Evolutionary conservation across 2,329 filamentous ascomycete genomes (phyloP).

Genomic region (Blastomyces parvus): DNA sequence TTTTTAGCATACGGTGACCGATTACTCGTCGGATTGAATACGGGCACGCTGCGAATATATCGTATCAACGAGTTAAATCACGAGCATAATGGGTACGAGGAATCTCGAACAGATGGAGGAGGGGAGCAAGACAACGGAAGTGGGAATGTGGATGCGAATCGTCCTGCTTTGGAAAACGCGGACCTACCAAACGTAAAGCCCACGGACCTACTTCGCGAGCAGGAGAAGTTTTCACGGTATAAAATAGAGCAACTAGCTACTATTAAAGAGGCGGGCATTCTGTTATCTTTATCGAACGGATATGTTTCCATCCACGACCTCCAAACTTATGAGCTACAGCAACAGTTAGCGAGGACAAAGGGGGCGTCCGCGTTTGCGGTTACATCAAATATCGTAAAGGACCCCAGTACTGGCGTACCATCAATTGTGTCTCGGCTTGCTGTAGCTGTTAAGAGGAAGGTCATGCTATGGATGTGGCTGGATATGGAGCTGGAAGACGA

Average conservation of each 20-base stretch:
- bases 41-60: slow-evolving; percentile 80
- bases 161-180: slow-evolving; percentile 14
- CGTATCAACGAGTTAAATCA: slow-evolving; percentile 62
- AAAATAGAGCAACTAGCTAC: slow-evolving; percentile 89
- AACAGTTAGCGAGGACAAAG: slow-evolving; percentile 71
- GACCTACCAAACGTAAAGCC: slow-evolving; percentile 39
- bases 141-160: neutral
- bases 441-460: slow-evolving; percentile 82
- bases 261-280: slow-evolving; percentile 86
- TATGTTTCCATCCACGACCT: slow-evolving; percentile 85
- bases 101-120: slow-evolving; percentile 9
- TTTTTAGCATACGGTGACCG: slow-evolving; percentile 89
- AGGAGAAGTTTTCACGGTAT: slow-evolving; percentile 86
- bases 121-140: neutral
- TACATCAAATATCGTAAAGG: slow-evolving; percentile 90
- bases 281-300: slow-evolving; percentile 84
- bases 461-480: slow-evolving; percentile 91
- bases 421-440: slow-evolving; percentile 87
- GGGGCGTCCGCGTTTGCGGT: slow-evolving; percentile 86
- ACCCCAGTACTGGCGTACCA: slow-evolving; percentile 74
- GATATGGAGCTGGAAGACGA: slow-evolving; percentile 73
- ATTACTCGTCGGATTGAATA: slow-evolving; percentile 84
- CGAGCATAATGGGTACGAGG: slow-evolving; percentile 23
- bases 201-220: slow-evolving; percentile 78
- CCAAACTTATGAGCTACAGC: slow-evolving; percentile 70